Percentiles rank a stretch among this genome's conserved stretches.
phyloP scores from a whole-genome alignment of 257 asterid species.

The Osmanthus fragrans region DNA sequence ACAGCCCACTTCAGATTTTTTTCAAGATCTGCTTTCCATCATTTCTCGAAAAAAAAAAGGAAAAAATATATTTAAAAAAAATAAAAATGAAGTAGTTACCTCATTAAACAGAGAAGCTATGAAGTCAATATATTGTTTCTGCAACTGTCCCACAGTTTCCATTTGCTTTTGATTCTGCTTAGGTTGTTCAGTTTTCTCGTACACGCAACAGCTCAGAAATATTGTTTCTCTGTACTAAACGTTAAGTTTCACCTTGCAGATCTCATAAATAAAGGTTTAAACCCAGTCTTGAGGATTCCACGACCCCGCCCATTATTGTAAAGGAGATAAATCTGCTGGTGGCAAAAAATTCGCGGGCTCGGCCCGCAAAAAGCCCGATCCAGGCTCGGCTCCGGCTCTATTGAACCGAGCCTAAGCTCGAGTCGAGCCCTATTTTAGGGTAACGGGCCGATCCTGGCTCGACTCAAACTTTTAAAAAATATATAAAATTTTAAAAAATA shows the following conservation, averaged over 20 bases:
- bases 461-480: too few species aligned
- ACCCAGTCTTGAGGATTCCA: too few species aligned
- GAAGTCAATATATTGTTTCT: constrained; percentile 33
- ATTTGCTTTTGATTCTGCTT: constrained; percentile 20
- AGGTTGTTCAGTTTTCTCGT: background rate
- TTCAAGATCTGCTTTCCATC: background rate
- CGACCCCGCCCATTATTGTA: too few species aligned
- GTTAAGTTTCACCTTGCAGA: background rate
- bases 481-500: too few species aligned
- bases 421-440: too few species aligned
- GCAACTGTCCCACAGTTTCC: constrained; percentile 34
- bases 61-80: background rate
- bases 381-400: too few species aligned
- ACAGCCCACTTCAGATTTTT: background rate
- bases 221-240: background rate
- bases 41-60: background rate
- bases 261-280: too few species aligned
- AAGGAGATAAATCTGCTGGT: too few species aligned
- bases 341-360: too few species aligned
- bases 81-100: constrained; percentile 24
- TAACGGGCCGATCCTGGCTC: too few species aligned
- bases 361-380: too few species aligned
- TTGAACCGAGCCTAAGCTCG: too few species aligned
- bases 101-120: constrained; percentile 32
- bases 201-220: background rate